These are phyloP conservation scores for Aethionema arabicum DNA, from an alignment of 345 rosid species.

Conservation along the genomic window DNA sequence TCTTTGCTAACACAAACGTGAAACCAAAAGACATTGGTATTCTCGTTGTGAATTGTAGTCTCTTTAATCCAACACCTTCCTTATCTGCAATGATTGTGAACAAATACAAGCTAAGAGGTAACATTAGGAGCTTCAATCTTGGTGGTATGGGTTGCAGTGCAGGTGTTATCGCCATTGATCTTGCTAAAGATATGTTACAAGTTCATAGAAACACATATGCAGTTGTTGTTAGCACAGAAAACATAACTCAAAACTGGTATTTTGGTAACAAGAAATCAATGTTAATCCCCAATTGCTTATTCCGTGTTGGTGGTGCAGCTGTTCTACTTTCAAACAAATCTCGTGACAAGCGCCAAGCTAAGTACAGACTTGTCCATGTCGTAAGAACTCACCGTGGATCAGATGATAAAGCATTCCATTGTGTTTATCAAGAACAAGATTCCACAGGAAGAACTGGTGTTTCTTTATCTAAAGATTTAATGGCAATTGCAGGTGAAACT, in stretches of 20 bases:
- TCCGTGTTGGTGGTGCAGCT: constrained; percentile 57
- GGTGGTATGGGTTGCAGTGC: constrained; percentile 77
- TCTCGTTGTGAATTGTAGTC: constrained; percentile 62
- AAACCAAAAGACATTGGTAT: constrained; percentile 58
- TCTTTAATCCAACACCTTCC: constrained; percentile 65
- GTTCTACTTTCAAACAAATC: constrained; percentile 52
- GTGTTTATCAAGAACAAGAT: constrained; percentile 65
- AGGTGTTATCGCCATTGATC: constrained; percentile 54
- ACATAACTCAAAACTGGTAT: constrained; percentile 69
- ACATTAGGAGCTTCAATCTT: constrained; percentile 48
- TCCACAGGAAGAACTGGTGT: constrained; percentile 55
- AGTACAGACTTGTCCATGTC: constrained; percentile 56
- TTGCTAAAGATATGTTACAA: constrained; percentile 56
- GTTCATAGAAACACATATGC: constrained; percentile 57
- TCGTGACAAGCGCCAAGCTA: constrained; percentile 44
- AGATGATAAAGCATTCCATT: constrained; percentile 55
- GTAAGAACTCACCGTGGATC: constrained; percentile 63
- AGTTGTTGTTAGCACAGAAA: constrained; percentile 62
- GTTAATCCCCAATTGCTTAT: constrained; percentile 63
- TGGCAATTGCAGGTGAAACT: constrained; percentile 67
- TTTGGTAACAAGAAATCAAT: constrained; percentile 63
- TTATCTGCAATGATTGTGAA: constrained; percentile 62
- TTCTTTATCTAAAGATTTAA: constrained; percentile 54
- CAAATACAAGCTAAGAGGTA: constrained; percentile 54
- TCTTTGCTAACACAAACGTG: constrained; percentile 43